These are phyloP conservation scores for Hamamelis virginiana DNA, from an alignment of 164 flowering plant species.

Conservation along the genomic window DNA sequence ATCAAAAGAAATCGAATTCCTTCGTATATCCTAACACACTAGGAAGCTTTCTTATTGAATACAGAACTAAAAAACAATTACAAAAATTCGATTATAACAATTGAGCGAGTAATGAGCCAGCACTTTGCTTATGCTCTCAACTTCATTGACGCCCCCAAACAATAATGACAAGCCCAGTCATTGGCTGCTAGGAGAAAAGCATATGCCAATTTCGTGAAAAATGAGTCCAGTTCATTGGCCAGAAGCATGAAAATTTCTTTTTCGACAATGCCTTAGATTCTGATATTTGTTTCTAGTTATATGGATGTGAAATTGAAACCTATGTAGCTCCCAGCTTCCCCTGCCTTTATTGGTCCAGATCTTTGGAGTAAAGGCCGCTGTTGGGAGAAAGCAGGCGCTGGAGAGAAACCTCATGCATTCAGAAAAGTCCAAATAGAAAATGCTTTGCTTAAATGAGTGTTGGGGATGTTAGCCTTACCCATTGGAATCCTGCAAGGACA, in stretches of 20 bases:
- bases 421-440: constrained; percentile 5
- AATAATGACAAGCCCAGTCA: neutral
- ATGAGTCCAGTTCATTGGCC: neutral
- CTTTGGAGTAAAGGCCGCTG: constrained; percentile 52
- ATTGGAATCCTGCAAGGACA: constrained; percentile 52
- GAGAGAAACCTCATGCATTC: constrained; percentile 14
- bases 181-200: neutral
- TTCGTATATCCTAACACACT: too few species aligned
- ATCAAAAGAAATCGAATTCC: too few species aligned
- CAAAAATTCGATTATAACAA: too few species aligned
- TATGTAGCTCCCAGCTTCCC: constrained; percentile 48
- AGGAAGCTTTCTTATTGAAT: too few species aligned
- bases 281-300: neutral
- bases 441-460: neutral
- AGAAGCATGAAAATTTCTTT: neutral
- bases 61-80: too few species aligned
- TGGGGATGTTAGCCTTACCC: constrained; percentile 30
- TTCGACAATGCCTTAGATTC: neutral
- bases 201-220: neutral
- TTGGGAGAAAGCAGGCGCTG: constrained; percentile 52
- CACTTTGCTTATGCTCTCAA: neutral
- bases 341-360: constrained; percentile 22
- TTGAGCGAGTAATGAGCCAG: too few species aligned
- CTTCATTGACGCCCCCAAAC: neutral
- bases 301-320: neutral